phyloP scores from a whole-genome alignment of 345 rosid species.

The Sisymbrium altissimum region DNA sequence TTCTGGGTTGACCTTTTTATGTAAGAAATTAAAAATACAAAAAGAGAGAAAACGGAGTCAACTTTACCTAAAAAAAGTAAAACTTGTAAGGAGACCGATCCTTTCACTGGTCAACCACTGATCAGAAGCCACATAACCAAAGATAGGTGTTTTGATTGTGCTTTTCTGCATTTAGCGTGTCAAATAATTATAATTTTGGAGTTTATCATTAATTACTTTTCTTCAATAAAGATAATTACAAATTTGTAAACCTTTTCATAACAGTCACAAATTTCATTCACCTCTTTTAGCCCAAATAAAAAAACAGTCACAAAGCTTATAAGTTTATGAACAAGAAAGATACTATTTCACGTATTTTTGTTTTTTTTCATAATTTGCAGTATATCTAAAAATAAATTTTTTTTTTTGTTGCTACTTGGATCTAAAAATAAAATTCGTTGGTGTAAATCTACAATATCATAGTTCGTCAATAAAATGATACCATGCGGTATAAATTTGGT shows the following conservation, averaged over 20 bases:
- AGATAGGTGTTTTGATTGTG: neutral
- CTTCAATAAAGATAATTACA: neutral
- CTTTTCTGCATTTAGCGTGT: constrained; percentile 3
- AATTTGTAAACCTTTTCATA: neutral
- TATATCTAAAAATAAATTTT: neutral
- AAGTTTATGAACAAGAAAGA: neutral
- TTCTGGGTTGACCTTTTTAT: constrained; percentile 27
- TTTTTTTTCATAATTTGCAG: neutral
- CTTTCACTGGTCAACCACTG: constrained; percentile 2
- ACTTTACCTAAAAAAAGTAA: constrained; percentile 20
- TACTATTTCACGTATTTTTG: neutral
- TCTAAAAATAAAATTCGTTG: neutral
- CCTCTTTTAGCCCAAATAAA: neutral
- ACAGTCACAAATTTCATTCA: neutral
- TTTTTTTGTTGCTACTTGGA: neutral
- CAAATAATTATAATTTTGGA: neutral
- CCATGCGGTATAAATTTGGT: neutral
- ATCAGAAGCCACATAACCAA: too few species aligned
- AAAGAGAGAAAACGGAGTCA: constrained; percentile 13
- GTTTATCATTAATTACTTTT: neutral
- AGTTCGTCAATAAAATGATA: neutral
- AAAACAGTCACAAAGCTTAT: neutral
- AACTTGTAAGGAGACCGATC: neutral
- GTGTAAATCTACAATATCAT: too few species aligned
- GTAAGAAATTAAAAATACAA: neutral